Base-by-base conservation (phyloP, 371 early-diverging fungal genomes). In the Batrachochytrium dendrobatidis region DNA sequence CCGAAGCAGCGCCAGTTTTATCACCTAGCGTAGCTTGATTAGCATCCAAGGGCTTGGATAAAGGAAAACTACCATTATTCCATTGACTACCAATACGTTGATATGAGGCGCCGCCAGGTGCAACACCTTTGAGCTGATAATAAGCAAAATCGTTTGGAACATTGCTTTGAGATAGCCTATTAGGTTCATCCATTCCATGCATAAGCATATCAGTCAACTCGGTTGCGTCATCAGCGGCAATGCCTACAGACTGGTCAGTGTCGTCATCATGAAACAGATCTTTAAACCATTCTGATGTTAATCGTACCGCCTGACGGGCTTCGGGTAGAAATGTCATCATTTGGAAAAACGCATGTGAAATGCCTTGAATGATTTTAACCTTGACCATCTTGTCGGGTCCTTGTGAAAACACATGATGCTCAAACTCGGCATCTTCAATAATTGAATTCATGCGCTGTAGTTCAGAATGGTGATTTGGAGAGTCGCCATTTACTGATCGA, bases 251-350 rank as follows among this genome's bases (percentile, higher is more conserved):
- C 34, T 35, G 12, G 35, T 56, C 58, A n/a, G 48, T 54, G 26
- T 60, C 53, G 30, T 52, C 58, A 22, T 62, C 69, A 7, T 63
- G 55, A 34, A 74, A 44, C 59, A 71, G 55, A 28, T 81, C 84
- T n/a, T 34, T 58, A 30, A 86, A 66, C 91, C 92, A 92, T 50
- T 79, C 85, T 3, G 84, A 85, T 43, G 87, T 67, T 0, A 86
- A 77, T 4, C 73, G 66, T 31, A 80, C 74, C 0, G 88, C 83
- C 34, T 84, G 86, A 28, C 76, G 75, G 25, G 88, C 86, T 58
- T 94, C 95, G 0, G 95, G 94, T 5, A 93, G 79, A 17, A 96
- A 69, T 22, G 85, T 66, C 60, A 82, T 77, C 94, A 96, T 94
- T 56, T 90, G 85, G 63, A 95, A 71, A 58, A 93, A 89, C 2